Evolutionary conservation across 148 eudicot species (phyloP), one percentile per base, ranked within the genome.

Genomic region (Cornus suecica): DNA sequence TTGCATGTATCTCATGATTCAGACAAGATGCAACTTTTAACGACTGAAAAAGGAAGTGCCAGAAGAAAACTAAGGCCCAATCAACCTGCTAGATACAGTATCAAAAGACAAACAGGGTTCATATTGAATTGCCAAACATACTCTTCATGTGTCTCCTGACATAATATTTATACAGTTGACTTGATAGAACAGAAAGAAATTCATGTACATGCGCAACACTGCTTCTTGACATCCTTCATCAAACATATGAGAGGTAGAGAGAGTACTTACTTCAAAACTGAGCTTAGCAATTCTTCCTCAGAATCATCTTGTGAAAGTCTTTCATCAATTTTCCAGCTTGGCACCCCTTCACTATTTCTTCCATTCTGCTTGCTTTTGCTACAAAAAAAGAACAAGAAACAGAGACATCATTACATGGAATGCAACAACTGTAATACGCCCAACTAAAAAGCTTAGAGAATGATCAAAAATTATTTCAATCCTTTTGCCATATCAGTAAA

Each of bases 281-380:
- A 87, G 75, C 85, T 83, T 62, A 87, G 81, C 56, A 71, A 58
- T 72, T 90, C 91, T 74, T 87, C 88, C 76, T 87, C 98, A 75
- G 93, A 89, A 77, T 71, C 77, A 73, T 79, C 83, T 27, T 77
- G 76, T 37, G 82, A 69, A 65, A 76, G 83, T 64, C 73, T 75
- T 73, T 60, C 71, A 27, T 69, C 80, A 23, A 41, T 70, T 26
- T 80, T 69, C 75, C 66, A 77, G 37, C 70, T 62, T 69, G 66
- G 77, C 60, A 60, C 51, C 64, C 83, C 81, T 73, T 83, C 82
- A 66, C 29, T 56, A 27, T 65, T 64, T 65, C 67, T 73, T 75
- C 51, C 76, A 48, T 30, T 81, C 48, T 80, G 82, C 79, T 78
- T 79, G 66, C 45, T 82, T 74, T 84, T 92, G 62, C 76, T 80